Base-by-base conservation (phyloP, 768 basidiomycete species). In the Leucocoprinus birnbaumii region DNA sequence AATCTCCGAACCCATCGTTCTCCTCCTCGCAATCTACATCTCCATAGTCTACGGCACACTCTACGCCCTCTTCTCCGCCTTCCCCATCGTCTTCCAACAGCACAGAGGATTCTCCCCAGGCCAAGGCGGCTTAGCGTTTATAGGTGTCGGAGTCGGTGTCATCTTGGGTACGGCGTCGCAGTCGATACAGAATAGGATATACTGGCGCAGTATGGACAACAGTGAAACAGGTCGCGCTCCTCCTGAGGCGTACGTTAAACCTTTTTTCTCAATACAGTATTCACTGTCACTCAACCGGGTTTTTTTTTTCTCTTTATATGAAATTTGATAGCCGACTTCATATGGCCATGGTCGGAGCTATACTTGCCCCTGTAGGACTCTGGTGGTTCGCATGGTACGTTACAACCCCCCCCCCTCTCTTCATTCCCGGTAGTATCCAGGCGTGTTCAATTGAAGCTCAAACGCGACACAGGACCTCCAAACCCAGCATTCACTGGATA, bases 321-420 rank as follows among this genome's bases (percentile, higher is more conserved):
- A n/a, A n/a, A n/a, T n/a, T 58, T 47, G 42, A 31, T 59, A 84
- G 82, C 19, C 77, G 85, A n/a, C 65, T 88, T 55, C 82, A 84
- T 58, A 74, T 80, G 62, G 79, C 80, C 37, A 80, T 83, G 61
- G 41, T 80, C 19, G 84, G 82, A 16, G 80, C 74, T 1, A 55
- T 82, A 1, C 63, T 82, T 42, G 65, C 80, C 26, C 85, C 85
- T 1, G 66, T 81, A 46, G 83, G 85, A 1, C 67, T 86, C 9
- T 84, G 85, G 72, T 84, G 80, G 81, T 86, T 87, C 65, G 83
- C 85, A 40, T 86, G 84, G 84, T 77, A 61, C 56, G 73, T 59
- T n/a, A 3, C 31, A 21, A 1, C 9, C 42, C 19, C 11, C 48
- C 24, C 25, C 40, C 48, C 10, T 40, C 22, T 49, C 40, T 24